phyloP scores from a whole-genome alignment of 352 stramenopile species.

The Phytopythium sindhum region DNA sequence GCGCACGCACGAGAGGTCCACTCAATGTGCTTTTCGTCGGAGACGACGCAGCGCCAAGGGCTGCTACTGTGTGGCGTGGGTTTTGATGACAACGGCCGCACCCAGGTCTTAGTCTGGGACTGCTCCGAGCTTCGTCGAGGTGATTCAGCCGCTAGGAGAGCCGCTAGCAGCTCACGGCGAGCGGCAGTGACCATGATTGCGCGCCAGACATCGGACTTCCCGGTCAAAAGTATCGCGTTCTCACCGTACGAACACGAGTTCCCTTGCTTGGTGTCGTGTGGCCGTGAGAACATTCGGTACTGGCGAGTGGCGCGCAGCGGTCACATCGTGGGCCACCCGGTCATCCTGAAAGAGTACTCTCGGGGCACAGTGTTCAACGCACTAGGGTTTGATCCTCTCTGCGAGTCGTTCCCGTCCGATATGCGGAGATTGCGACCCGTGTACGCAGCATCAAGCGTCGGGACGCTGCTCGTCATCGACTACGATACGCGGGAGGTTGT shows the following conservation, averaged over 20 bases:
- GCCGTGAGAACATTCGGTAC: slow-evolving; percentile 91
- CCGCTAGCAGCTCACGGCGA: neutral
- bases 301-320: slow-evolving; percentile 64
- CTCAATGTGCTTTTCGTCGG: slow-evolving; percentile 44
- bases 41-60: slow-evolving; percentile 13
- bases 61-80: slow-evolving; percentile 58
- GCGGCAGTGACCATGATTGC: slow-evolving; percentile 43
- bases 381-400: slow-evolving; percentile 77
- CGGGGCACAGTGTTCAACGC: slow-evolving; percentile 82
- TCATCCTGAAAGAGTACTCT: slow-evolving; percentile 89
- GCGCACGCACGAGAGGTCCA: slow-evolving; percentile 43
- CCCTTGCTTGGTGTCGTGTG: slow-evolving; percentile 79
- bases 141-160: neutral
- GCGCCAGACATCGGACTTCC: slow-evolving; percentile 86
- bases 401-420: slow-evolving; percentile 52
- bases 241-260: slow-evolving; percentile 72
- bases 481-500: slow-evolving; percentile 80
- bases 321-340: slow-evolving; percentile 75
- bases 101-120: slow-evolving; percentile 78
- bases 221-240: slow-evolving; percentile 67
- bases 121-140: slow-evolving; percentile 26
- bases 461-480: slow-evolving; percentile 78
- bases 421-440: slow-evolving; percentile 52
- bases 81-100: slow-evolving; percentile 56
- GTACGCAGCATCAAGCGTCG: slow-evolving; percentile 74